Percentiles rank a stretch among this genome's conserved stretches.
Evolutionary conservation across 1,139 yeast species (phyloP).

Genomic region (Protomyces inundatus): DNA sequence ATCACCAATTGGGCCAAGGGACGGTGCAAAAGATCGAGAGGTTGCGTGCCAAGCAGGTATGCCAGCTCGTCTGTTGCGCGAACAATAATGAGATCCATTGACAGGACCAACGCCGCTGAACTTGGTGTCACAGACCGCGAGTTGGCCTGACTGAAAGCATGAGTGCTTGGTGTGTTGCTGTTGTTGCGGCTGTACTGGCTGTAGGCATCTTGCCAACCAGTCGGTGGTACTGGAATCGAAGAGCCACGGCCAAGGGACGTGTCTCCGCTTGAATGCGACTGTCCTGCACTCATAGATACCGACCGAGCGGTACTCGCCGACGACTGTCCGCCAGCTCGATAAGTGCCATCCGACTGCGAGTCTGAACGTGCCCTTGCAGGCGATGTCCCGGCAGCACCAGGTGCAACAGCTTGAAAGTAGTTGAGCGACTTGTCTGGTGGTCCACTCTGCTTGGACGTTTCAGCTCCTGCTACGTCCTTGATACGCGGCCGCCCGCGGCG

Average conservation of each 20-base stretch:
- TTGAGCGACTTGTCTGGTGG: not conserved
- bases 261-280: too few species aligned
- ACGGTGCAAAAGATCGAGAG: not conserved
- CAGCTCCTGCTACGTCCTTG: slow-evolving; percentile 6
- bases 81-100: not conserved
- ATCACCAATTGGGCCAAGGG: not conserved
- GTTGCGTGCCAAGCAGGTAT: not conserved
- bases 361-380: not conserved
- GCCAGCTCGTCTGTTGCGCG: not conserved
- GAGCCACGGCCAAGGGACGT: too few species aligned
- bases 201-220: too few species aligned
- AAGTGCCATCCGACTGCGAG: not conserved
- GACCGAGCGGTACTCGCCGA: not conserved
- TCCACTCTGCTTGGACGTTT: not conserved
- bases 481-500: slow-evolving; percentile 31
- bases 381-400: not conserved
- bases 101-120: not conserved
- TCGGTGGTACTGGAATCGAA: too few species aligned
- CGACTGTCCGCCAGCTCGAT: not conserved
- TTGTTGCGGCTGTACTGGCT: too few species aligned
- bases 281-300: too few species aligned
- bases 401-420: not conserved
- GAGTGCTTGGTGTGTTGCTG: not conserved
- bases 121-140: not conserved
- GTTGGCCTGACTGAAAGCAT: not conserved